Percentiles rank a stretch among this genome's conserved stretches.
phyloP scores from a whole-genome alignment of 2,329 filamentous ascomycete species.

The Fusarium staphyleae region DNA sequence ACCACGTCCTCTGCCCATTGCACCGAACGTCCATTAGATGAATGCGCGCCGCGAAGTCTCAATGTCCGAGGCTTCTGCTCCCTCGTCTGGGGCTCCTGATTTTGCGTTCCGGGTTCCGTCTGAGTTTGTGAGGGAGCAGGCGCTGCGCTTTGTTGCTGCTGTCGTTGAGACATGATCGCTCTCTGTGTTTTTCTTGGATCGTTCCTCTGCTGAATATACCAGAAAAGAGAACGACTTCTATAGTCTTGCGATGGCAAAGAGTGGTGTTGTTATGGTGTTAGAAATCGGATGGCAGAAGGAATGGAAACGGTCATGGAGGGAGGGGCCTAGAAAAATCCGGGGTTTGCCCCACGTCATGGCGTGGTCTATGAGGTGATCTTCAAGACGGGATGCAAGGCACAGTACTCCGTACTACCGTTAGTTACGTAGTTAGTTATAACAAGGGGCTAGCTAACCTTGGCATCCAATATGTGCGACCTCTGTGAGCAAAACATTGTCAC shows the following conservation, averaged over 20 bases:
- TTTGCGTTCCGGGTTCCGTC: conserved; percentile 42
- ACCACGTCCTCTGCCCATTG: conserved; percentile 93
- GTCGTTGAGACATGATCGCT: conserved; percentile 45
- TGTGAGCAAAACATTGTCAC: too few species aligned
- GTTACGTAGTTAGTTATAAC: too few species aligned
- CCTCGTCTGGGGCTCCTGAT: conserved; percentile 40
- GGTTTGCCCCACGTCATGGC: conserved; percentile 32
- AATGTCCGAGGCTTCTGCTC: conserved; percentile 51
- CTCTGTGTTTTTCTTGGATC: too few species aligned
- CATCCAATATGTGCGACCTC: too few species aligned
- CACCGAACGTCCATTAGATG: conserved; percentile 66
- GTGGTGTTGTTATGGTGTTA: not conserved
- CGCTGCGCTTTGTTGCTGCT: conserved; percentile 36
- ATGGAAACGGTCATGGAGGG: conserved; percentile 28
- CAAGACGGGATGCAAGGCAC: not conserved
- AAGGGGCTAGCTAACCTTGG: not conserved
- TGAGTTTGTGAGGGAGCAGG: conserved; percentile 48
- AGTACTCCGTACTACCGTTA: too few species aligned
- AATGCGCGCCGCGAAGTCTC: conserved; percentile 59
- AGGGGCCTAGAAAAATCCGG: conserved; percentile 30
- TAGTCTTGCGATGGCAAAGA: not conserved
- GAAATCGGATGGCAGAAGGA: conserved; percentile 24
- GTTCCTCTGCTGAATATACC: not conserved
- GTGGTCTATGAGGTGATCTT: conserved; percentile 14
- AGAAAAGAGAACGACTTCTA: not conserved